Percentiles rank a stretch among this genome's conserved stretches.
phyloP scores from a whole-genome alignment of 305 asterid genomes.

The Fraxinus albicans region DNA sequence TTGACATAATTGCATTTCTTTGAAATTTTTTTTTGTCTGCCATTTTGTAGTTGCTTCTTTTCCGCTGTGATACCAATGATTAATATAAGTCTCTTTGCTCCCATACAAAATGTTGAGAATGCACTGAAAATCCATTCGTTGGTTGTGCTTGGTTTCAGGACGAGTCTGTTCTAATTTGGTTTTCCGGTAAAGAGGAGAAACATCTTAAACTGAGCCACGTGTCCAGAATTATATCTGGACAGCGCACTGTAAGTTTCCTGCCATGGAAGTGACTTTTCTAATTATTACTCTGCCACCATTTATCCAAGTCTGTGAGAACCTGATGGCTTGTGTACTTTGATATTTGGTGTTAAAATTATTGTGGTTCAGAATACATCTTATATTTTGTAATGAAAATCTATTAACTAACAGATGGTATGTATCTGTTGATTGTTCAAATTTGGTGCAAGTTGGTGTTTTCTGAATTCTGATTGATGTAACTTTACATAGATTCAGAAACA shows the following conservation, averaged over 20 bases:
- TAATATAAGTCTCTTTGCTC: conserved; percentile 1
- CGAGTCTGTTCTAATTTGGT: conserved; percentile 60
- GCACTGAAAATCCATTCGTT: background rate
- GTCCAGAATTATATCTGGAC: conserved; percentile 61
- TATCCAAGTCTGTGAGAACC: conserved; percentile 1
- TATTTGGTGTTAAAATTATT: background rate
- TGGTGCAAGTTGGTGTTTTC: background rate
- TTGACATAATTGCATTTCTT: background rate
- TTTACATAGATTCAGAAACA: conserved; percentile 6
- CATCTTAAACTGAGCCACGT: conserved; percentile 55
- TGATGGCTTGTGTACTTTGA: conserved; percentile 15
- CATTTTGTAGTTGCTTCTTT: conserved; percentile 10
- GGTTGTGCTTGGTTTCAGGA: conserved; percentile 40
- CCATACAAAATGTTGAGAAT: background rate
- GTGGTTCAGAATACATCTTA: background rate
- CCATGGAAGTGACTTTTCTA: background rate
- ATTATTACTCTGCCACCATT: conserved; percentile 20
- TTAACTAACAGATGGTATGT: background rate
- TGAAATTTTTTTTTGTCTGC: conserved; percentile 1
- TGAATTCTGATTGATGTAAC: background rate
- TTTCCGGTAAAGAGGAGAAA: conserved; percentile 61
- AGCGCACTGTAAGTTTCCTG: conserved; percentile 48
- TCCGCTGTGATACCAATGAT: conserved; percentile 1
- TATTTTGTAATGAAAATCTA: background rate
- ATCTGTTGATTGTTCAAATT: background rate